These are phyloP conservation scores for Ustilago cynodontis DNA, from an alignment of 1,284 basidiomycete genomes.

Conservation along the genomic window DNA sequence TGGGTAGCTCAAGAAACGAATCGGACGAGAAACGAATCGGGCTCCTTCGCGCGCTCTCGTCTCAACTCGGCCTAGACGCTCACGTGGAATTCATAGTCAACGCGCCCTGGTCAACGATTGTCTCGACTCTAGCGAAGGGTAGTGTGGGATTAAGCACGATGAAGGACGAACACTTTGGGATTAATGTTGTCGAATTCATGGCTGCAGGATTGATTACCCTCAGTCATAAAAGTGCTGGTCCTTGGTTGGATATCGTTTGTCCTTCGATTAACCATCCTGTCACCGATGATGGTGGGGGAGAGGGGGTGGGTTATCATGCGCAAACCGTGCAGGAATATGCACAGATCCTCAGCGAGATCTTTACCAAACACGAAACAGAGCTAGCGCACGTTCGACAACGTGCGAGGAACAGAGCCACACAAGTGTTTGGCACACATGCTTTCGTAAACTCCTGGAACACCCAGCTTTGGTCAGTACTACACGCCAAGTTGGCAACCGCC, in stretches of 20 bases:
- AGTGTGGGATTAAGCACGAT: slow-evolving; percentile 94
- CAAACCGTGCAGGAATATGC: slow-evolving; percentile 79
- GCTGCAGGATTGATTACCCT: slow-evolving; percentile 91
- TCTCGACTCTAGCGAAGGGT: slow-evolving; percentile 78
- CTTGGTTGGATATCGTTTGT: slow-evolving; percentile 88
- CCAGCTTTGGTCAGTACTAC: slow-evolving; percentile 32
- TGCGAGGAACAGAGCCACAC: slow-evolving; percentile 73
- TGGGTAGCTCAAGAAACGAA: slow-evolving; percentile 85
- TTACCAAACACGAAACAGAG: slow-evolving; percentile 75
- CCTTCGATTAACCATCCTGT: slow-evolving; percentile 18
- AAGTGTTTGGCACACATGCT: slow-evolving; percentile 47
- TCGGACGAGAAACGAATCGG: slow-evolving; percentile 81
- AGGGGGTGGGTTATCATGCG: slow-evolving; percentile 72
- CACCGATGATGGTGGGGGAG: not conserved
- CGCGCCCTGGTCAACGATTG: slow-evolving; percentile 80
- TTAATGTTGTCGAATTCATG: slow-evolving; percentile 98
- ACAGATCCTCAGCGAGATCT: slow-evolving; percentile 76
- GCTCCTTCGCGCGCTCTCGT: slow-evolving; percentile 75
- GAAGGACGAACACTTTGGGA: slow-evolving; percentile 99
- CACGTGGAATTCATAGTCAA: slow-evolving; percentile 86
- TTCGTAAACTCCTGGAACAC: slow-evolving; percentile 40
- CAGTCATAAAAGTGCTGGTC: slow-evolving; percentile 92
- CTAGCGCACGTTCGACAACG: slow-evolving; percentile 7
- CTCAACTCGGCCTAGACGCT: slow-evolving; percentile 76
- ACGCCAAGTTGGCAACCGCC: not conserved